phyloP scores from a whole-genome alignment of 352 stramenopile species.

The Globisporangium middletonii region DNA sequence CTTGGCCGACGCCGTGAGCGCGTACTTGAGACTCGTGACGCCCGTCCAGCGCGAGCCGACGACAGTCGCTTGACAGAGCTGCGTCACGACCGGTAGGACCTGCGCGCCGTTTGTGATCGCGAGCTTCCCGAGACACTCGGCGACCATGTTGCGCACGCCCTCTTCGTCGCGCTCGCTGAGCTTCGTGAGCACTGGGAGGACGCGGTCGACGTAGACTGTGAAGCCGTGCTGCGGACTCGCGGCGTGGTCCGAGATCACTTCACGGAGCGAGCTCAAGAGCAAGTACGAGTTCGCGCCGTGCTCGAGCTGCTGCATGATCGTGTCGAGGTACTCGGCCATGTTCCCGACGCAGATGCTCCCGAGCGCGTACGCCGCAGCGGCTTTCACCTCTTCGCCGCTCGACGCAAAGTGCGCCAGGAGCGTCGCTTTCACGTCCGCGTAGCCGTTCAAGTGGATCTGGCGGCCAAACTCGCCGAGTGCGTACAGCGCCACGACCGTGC shows the following conservation, averaged over 20 bases:
- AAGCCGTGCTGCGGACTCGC: constrained; percentile 71
- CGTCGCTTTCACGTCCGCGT: constrained; percentile 83
- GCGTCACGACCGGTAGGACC: constrained; percentile 89
- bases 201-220: constrained; percentile 68
- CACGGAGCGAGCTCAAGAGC: constrained; percentile 93
- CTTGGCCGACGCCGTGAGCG: constrained; percentile 36
- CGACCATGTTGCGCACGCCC: constrained; percentile 96
- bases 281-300: constrained; percentile 93
- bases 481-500: constrained; percentile 90
- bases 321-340: constrained; percentile 83
- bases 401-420: constrained; percentile 88
- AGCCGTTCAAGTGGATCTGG: constrained; percentile 84
- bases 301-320: constrained; percentile 93
- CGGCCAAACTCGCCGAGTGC: constrained; percentile 94
- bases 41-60: constrained; percentile 83
- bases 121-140: constrained; percentile 95
- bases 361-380: constrained; percentile 94
- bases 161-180: constrained; percentile 93
- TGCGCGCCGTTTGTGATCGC: constrained; percentile 84
- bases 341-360: constrained; percentile 95
- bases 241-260: constrained; percentile 91
- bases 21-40: constrained; percentile 92
- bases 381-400: constrained; percentile 92
- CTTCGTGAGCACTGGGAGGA: constrained; percentile 93
- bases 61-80: constrained; percentile 51